These are phyloP conservation scores for Venustampulla echinocandica DNA, from an alignment of 495 filamentous ascomycete genomes.

Conservation along the genomic window DNA sequence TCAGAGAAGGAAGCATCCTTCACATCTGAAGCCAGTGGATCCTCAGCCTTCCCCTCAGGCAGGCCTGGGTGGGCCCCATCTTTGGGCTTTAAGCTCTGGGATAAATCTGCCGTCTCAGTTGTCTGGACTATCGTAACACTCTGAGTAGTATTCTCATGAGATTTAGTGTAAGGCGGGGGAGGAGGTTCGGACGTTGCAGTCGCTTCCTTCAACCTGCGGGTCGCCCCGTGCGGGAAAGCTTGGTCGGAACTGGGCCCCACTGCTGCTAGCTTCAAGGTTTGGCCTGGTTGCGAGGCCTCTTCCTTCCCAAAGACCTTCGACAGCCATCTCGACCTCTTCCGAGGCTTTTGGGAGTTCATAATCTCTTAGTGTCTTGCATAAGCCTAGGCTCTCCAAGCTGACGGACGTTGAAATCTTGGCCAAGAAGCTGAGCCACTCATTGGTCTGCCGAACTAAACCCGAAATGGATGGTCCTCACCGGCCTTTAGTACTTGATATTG, in stretches of 20 bases:
- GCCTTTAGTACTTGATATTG: no score
- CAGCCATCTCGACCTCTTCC: conserved; percentile 3
- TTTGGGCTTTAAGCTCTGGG: not conserved
- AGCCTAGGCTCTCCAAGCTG: not conserved
- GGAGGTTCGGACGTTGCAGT: not conserved
- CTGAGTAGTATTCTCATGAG: not conserved
- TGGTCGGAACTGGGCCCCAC: not conserved
- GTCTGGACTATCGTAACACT: not conserved
- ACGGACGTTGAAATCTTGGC: not conserved
- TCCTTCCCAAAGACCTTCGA: conserved; percentile 6
- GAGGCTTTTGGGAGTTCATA: conserved; percentile 4
- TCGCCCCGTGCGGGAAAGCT: not conserved
- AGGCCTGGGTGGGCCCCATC: not conserved
- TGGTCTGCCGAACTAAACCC: not conserved
- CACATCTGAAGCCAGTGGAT: not conserved
- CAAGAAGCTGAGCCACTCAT: not conserved
- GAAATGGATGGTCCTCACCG: no score
- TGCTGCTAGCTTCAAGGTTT: not conserved
- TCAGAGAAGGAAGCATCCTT: not conserved
- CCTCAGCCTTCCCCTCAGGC: not conserved
- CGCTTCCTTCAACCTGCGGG: not conserved
- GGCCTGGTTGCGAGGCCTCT: not conserved
- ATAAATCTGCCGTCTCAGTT: not conserved
- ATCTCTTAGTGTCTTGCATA: not conserved
- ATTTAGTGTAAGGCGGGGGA: conserved; percentile 1